Percentiles rank a stretch among this genome's conserved stretches.
phyloP scores from a whole-genome alignment of 2,329 filamentous ascomycete species.

The Pochonia chlamydosporia region DNA sequence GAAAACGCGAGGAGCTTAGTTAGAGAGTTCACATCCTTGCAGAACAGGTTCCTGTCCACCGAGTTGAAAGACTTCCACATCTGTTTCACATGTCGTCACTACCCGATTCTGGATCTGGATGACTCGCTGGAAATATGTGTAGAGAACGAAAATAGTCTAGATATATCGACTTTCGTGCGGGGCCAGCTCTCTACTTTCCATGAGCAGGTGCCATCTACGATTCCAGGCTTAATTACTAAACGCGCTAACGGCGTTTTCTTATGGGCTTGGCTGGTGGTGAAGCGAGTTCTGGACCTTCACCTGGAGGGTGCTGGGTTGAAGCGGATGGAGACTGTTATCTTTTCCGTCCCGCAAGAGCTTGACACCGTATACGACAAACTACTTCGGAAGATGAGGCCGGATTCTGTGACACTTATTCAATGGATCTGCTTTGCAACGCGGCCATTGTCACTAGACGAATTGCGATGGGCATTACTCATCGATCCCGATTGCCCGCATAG shows the following conservation, averaged over 20 bases:
- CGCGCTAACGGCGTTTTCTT: conserved; percentile 27
- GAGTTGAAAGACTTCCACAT: conserved; percentile 16
- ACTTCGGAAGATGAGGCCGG: no score
- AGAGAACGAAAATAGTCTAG: no score
- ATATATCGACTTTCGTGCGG: no score
- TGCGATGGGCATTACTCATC: conserved; percentile 26
- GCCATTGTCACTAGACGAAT: conserved; percentile 19
- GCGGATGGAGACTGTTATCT: conserved; percentile 17
- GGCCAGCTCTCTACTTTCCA: no score
- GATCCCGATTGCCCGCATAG: no score
- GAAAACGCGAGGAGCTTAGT: conserved; percentile 15
- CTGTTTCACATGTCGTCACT: conserved; percentile 27
- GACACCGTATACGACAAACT: conserved; percentile 18
- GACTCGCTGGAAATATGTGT: no score
- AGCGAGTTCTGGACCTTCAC: conserved; percentile 12
- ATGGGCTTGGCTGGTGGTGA: conserved; percentile 28
- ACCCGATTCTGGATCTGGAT: no score
- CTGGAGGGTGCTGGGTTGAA: conserved; percentile 1
- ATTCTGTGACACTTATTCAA: conserved; percentile 21
- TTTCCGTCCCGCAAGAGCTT: conserved; percentile 16
- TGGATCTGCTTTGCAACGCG: conserved; percentile 25
- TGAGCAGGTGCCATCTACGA: no score
- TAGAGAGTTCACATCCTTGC: no score
- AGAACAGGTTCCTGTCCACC: conserved; percentile 1
- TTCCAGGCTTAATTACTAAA: conserved; percentile 15